Conservation (phyloP, 23 red algal species). For the Rhodosorus marinus region DNA sequence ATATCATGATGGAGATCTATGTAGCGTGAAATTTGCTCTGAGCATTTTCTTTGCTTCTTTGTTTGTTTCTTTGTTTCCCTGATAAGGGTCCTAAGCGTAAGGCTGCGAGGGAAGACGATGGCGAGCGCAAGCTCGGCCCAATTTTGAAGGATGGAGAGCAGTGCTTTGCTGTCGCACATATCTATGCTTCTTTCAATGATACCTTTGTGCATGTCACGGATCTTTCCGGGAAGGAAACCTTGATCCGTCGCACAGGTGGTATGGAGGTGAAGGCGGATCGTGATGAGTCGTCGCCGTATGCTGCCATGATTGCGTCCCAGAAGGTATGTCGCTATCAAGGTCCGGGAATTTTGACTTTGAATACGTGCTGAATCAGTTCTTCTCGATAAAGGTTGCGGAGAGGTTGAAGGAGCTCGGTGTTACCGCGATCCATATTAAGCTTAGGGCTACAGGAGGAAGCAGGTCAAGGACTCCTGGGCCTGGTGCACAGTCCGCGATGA, state of each 20-base stretch:
- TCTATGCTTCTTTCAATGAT: constrained; percentile 99
- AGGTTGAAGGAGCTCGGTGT: constrained; percentile 93
- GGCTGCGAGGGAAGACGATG: constrained; percentile 20
- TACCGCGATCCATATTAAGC: constrained; percentile 97
- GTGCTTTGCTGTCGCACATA: constrained; percentile 81
- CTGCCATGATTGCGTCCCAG: constrained; percentile 98
- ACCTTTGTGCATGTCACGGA: constrained; percentile 99
- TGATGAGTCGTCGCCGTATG: constrained; percentile 97
- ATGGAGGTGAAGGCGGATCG: constrained; percentile 99
- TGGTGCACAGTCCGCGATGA: constrained; percentile 91
- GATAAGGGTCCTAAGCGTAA: constrained; percentile 51
- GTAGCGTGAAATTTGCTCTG: too few species aligned
- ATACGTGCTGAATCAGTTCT: too few species aligned
- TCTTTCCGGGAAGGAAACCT: constrained; percentile 86
- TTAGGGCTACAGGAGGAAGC: constrained; percentile 85
- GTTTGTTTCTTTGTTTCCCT: background rate
- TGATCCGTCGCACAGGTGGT: constrained; percentile 92
- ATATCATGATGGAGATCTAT: too few species aligned
- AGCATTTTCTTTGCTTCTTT: too few species aligned
- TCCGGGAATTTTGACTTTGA: too few species aligned
- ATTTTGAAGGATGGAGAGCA: constrained; percentile 74
- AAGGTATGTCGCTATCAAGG: too few species aligned
- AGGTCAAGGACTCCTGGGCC: constrained; percentile 50
- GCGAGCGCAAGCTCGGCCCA: constrained; percentile 46
- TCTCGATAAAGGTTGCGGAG: too few species aligned